Evolutionary conservation across 768 basidiomycete species (phyloP).

Genomic region (Leccinum ochraceum): DNA sequence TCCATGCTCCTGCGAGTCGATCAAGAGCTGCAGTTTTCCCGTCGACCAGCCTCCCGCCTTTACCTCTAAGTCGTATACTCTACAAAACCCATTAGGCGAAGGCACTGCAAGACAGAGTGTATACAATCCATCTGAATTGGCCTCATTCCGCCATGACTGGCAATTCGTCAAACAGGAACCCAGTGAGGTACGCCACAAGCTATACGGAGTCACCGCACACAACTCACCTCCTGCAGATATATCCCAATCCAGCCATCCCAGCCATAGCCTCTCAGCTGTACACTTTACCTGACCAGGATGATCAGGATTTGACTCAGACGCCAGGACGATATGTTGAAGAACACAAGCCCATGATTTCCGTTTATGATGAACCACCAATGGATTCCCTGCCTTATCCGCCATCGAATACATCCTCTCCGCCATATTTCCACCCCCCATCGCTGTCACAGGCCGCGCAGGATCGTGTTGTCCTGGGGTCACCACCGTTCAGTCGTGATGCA

Average conservation of each 20-base stretch:
- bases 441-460: constrained; percentile 19
- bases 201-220: background rate
- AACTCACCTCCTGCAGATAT: constrained; percentile 21
- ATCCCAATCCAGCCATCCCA: constrained; percentile 15
- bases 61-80: constrained; percentile 31
- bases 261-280: constrained; percentile 17
- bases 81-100: constrained; percentile 32
- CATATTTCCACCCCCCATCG: constrained; percentile 19
- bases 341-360: constrained; percentile 4
- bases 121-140: background rate
- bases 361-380: constrained; percentile 31
- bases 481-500: constrained; percentile 15
- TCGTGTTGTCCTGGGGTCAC: constrained; percentile 7
- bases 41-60: constrained; percentile 5
- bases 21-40: constrained; percentile 6
- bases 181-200: constrained; percentile 22
- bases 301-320: background rate
- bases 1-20: constrained; percentile 2
- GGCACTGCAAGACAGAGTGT: background rate
- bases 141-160: constrained; percentile 20
- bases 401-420: constrained; percentile 19
- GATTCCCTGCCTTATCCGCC: constrained; percentile 35
- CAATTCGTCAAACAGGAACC: constrained; percentile 27
- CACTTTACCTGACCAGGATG: constrained; percentile 20
- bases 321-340: constrained; percentile 16